Base-by-base conservation (phyloP, 108 stramenopile genomes). In the Mediolabrus comicus region DNA sequence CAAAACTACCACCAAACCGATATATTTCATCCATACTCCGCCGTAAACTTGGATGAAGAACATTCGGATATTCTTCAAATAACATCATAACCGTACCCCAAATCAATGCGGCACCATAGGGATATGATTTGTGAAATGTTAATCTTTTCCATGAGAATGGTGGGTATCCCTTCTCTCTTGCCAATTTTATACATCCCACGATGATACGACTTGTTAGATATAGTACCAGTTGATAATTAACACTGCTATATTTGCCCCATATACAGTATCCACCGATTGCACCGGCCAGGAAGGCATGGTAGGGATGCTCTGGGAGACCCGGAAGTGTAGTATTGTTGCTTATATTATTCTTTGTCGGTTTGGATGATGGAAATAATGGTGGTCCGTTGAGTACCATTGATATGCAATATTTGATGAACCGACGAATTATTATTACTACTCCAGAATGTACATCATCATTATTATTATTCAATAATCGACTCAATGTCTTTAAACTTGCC, bases 21-120 rank as follows among this genome's bases (percentile, higher is more conserved):
- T 91, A 95, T 52, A 95, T 91, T 58, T 92, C 93, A 71, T 95
- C 90, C 93, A 95, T 95, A 70, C 88, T 90, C 38, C 69, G 58
- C 53, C 71, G 83, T 64, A 95, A 81, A 31, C 86, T 89, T 25
- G 82, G 86, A 62, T 95, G 90, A 38, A 95, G 72, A 3, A 88
- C 84, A 32, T 92, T 74, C 4, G 93, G 93, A 67, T 81, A 80
- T 59, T 90, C 86, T 66, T 95, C 90, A 71, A 89, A 95, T 29
- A 95, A 55, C 34, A 85, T 62, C 93, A 95, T 95, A 7, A 89
- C 88, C 2, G 78, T 76, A 2, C 86, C 93, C 93, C 93, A 95
- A 19, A 90, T 71, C 0, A 77, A 59, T 2, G 90, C 90, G 8
- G 90, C 86, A 19, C 80, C 58, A 39, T 77, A 61, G 19, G 86